Conservation (phyloP, 2,329 filamentous ascomycete genomes). For the Fusarium bulbicola region DNA sequence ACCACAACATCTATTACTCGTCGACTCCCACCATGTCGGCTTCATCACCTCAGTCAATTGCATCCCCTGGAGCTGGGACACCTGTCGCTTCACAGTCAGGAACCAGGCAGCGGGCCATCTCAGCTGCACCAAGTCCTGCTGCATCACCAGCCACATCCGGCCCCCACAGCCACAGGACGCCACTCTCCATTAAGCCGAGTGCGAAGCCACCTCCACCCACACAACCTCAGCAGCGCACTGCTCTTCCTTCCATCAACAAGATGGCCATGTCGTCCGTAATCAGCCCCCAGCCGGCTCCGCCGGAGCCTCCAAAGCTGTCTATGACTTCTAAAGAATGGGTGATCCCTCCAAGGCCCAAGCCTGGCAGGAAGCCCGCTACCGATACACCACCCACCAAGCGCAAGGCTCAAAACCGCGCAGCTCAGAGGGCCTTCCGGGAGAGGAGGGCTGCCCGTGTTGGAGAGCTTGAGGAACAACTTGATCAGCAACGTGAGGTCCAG, state of each 20-base stretch:
- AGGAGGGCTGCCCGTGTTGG: conserved; percentile 85
- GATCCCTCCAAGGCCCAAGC: conserved; percentile 84
- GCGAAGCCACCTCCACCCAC: conserved; percentile 41
- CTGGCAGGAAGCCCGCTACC: conserved; percentile 91
- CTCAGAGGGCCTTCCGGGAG: conserved; percentile 90
- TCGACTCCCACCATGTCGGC: conserved; percentile 38
- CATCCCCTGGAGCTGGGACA: conserved; percentile 35
- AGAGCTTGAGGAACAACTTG: conserved; percentile 74
- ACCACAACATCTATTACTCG: conserved; percentile 18
- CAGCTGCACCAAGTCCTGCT: conserved; percentile 33
- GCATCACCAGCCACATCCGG: conserved; percentile 36
- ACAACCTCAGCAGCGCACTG: conserved; percentile 46
- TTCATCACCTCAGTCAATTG: conserved; percentile 29
- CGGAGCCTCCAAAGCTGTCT: conserved; percentile 59
- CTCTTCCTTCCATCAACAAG: conserved; percentile 52
- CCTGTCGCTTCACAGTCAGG: conserved; percentile 22
- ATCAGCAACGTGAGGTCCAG: conserved; percentile 66
- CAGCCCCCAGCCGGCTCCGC: conserved; percentile 49
- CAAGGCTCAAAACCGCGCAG: conserved; percentile 92
- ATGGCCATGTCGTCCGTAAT: conserved; percentile 60
- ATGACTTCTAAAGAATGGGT: conserved; percentile 89
- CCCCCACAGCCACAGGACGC: conserved; percentile 40
- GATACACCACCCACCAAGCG: conserved; percentile 93
- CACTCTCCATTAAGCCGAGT: conserved; percentile 45
- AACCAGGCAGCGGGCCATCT: conserved; percentile 37